Base-by-base conservation (phyloP, 805 yeast species). In the Ogataea henricii region DNA sequence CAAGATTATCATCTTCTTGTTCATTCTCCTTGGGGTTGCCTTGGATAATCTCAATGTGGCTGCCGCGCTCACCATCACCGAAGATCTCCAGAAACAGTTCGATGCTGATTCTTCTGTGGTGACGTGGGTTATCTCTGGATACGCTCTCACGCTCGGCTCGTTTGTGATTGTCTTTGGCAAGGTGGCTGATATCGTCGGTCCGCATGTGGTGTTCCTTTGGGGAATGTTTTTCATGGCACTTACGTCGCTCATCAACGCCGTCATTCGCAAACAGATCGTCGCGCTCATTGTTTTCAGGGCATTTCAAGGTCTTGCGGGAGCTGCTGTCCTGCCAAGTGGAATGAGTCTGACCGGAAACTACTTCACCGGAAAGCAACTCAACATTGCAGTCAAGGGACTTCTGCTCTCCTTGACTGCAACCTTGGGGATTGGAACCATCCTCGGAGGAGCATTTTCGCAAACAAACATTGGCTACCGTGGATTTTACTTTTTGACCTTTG, bases 371-470 rank as follows among this genome's bases (percentile, higher is more conserved):
- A 30, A 47, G 3, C 27, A 47, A 10, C 38, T 61, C 21, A 33
- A 26, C 6, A 10, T 6, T 4, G 60, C 63, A 5, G 47, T 59
- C 38, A 38, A 36, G 13, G 32, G 37, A 2, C 39, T 63, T 4
- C 21, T 54, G 20, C 14, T 58, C 21, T 63, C 26, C 36, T 62
- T 45, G 57, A 68, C 47, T 40, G 65, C 23, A 48, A 37, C 67
- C 27, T 59, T 70, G 13, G 76, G 76, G 7, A 18, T 72, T 7
- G 79, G 78, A 3, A 51, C 62, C 2, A 47, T 74, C 9, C 33
- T 74, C 3, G 79, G 79, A 20, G 79, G 79, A 39, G 78, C 75
- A 0, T 76, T 75, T 41, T 56, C 70, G 1, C 45, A 50, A 21
- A 59, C 73, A 1, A 32, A 46, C 5, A 57, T 71, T 39, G 78